phyloP scores from a whole-genome alignment of 306 rosid genomes.

The Canavalia gladiata region DNA sequence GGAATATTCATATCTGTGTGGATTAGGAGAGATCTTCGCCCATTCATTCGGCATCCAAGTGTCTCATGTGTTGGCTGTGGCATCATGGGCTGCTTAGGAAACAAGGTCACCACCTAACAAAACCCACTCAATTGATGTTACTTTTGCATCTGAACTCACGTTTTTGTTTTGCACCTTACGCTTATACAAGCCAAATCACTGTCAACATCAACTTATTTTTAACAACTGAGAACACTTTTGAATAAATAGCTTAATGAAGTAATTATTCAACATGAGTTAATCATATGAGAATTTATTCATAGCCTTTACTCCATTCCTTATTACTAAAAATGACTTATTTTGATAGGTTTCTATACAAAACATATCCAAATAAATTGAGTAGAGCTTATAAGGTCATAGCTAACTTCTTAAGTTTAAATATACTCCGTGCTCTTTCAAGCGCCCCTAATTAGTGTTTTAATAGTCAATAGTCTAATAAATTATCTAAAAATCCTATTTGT shows the following conservation, averaged over 20 bases:
- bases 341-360: neutral
- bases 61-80: constrained; percentile 94
- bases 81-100: constrained; percentile 87
- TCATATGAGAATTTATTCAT: neutral
- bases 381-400: neutral
- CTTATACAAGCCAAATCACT: constrained; percentile 34
- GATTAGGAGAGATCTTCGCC: constrained; percentile 71
- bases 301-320: neutral
- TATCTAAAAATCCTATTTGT: neutral
- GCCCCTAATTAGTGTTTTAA: neutral
- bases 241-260: neutral
- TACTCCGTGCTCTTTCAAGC: neutral
- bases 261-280: neutral
- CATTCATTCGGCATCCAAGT: constrained; percentile 69
- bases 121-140: constrained; percentile 39
- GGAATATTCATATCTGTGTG: constrained; percentile 87
- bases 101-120: constrained; percentile 67
- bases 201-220: constrained; percentile 42
- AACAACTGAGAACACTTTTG: neutral
- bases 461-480: constrained; percentile 12
- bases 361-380: neutral
- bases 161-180: neutral
- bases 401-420: neutral
- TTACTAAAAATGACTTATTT: neutral
- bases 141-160: neutral